Base-by-base conservation (phyloP, 805 yeast species). In the Blastobotrys chiropterorum region DNA sequence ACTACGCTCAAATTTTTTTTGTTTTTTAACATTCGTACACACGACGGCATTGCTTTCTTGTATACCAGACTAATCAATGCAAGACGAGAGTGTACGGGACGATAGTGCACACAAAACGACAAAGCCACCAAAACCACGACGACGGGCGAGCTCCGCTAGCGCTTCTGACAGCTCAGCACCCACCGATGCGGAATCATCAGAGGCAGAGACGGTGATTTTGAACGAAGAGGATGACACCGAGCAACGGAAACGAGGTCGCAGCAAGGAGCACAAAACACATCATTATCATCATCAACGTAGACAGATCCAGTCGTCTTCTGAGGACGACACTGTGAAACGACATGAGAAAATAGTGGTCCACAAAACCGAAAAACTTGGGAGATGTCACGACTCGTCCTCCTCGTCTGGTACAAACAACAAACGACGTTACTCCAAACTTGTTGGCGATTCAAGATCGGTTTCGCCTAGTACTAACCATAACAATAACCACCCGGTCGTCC, bases 171-270 rank as follows among this genome's bases (percentile, higher is more conserved):
- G 47, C 47, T 26, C 38, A n/a, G 47, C 47, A 7, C 47, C 53
- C 14, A 44, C 49, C 15, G 52, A 49, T 16, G 56, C 47, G 26
- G 47, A 39, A 3, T 48, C 55, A 8, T 62, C 66, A 8, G 71
- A 67, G 55, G 69, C 69, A 1, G 69, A 65, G 43, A 67, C 71
- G 2, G 69, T 64, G 14, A 58, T 66, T 30, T 62, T 66, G 49
- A 59, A 53, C 20, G 54, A 52, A 2, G 49, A 51, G 26, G 52
- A 49, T 7, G 53, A 34, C 19, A 56, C 46, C 15, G 48, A 45
- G 15, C 51, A 48, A 13, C 15, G 19, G 13, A 21, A 22, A 15
- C 42, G 40, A n/a, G 52, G 34, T 26, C 38, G 11, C 5, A 48
- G 20, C 47, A 40, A 15, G 14, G 45, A 6, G 14, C 7, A 31